Evolutionary conservation across 805 yeast species (phyloP).

Genomic region (Naumovozyma baii): DNA sequence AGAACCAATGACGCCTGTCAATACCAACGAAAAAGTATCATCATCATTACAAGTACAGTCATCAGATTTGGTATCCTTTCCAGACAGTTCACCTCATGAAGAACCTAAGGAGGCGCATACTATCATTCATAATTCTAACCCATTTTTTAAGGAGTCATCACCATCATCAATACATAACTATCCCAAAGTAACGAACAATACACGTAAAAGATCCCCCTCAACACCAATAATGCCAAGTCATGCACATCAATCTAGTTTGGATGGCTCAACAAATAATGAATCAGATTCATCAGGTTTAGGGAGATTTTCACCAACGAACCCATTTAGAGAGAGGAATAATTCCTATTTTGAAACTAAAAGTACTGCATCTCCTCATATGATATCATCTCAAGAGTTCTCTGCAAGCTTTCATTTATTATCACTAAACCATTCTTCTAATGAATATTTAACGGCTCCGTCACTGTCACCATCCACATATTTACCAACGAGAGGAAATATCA

Average conservation of each 20-base stretch:
- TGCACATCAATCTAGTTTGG: not conserved
- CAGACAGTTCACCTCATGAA: not conserved
- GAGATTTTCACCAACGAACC: conserved; percentile 5
- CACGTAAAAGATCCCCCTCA: conserved; percentile 17
- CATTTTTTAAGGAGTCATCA: not conserved
- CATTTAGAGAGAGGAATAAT: conserved; percentile 5
- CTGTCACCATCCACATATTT: not conserved
- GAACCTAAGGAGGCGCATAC: not conserved
- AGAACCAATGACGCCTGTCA: conserved; percentile 5
- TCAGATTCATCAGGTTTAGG: not conserved
- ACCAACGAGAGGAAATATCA: conserved; percentile 5
- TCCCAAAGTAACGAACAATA: not conserved
- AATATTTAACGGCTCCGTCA: not conserved
- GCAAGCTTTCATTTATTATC: not conserved
- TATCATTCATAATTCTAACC: not conserved
- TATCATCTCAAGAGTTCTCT: not conserved
- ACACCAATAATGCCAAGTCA: conserved; percentile 9
- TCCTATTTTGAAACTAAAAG: not conserved
- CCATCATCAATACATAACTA: not conserved
- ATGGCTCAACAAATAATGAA: not conserved
- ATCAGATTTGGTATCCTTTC: too few species aligned
- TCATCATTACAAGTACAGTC: too few species aligned
- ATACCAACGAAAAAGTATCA: not conserved
- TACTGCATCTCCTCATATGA: not conserved
- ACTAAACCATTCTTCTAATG: not conserved